Conservation (phyloP, 2,329 filamentous ascomycete genomes). For the Paecilomyces sp. region DNA sequence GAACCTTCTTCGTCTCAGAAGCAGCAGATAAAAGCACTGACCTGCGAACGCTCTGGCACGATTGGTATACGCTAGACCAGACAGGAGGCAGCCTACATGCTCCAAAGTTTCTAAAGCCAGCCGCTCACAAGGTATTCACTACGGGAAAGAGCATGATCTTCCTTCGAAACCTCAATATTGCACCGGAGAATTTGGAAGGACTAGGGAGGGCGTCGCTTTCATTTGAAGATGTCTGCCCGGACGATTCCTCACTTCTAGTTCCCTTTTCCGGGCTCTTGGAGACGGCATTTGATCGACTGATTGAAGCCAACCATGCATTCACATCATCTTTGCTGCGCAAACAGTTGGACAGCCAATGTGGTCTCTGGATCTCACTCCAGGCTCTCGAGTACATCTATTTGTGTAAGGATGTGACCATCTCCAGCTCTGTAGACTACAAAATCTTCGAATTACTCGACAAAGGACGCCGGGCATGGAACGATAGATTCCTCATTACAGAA, state of each 20-base stretch:
- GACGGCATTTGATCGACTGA: slow-evolving; percentile 65
- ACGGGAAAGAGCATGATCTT: slow-evolving; percentile 85
- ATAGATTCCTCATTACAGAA: slow-evolving; percentile 74
- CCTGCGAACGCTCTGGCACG: slow-evolving; percentile 64
- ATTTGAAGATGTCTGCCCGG: slow-evolving; percentile 28
- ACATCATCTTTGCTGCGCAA: slow-evolving; percentile 60
- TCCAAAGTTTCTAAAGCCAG: slow-evolving; percentile 66
- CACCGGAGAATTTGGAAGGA: slow-evolving; percentile 14
- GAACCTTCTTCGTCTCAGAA: slow-evolving; percentile 68
- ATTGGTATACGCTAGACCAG: slow-evolving; percentile 61
- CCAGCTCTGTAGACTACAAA: slow-evolving; percentile 57
- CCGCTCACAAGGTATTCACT: slow-evolving; percentile 68
- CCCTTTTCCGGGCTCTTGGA: slow-evolving; percentile 62
- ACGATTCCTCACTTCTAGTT: slow-evolving; percentile 26
- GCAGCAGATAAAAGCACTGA: slow-evolving; percentile 49
- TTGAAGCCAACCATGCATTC: slow-evolving; percentile 64
- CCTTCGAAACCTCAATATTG: slow-evolving; percentile 60
- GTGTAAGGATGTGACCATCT: slow-evolving; percentile 63
- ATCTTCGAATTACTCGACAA: slow-evolving; percentile 71
- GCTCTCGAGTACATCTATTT: slow-evolving; percentile 69
- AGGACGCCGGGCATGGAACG: slow-evolving; percentile 59
- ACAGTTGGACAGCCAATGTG: slow-evolving; percentile 62
- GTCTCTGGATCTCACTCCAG: slow-evolving; percentile 57
- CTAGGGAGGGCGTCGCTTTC: slow-evolving; percentile 29
- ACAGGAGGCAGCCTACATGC: slow-evolving; percentile 55